These are phyloP conservation scores for Panellus pusillus DNA, from an alignment of 768 basidiomycete genomes.

Conservation along the genomic window DNA sequence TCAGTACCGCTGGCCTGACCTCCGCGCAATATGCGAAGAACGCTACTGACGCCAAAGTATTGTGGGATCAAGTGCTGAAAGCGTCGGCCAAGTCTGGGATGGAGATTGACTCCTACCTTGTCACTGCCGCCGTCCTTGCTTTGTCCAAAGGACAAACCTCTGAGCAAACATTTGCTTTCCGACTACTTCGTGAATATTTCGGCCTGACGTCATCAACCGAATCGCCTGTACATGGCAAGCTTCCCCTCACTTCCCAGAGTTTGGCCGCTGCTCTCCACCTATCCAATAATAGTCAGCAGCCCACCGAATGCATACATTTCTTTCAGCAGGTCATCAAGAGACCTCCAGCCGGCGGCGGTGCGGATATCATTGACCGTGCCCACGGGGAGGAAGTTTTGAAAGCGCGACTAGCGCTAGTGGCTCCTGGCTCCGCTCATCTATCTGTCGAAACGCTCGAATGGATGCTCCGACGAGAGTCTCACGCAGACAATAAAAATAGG, in stretches of 20 bases:
- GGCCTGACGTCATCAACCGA: slow-evolving; percentile 56
- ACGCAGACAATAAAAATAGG: slow-evolving; percentile 29
- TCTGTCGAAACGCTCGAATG: slow-evolving; percentile 65
- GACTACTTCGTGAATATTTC: slow-evolving; percentile 60
- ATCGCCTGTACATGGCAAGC: slow-evolving; percentile 33
- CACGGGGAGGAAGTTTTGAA: slow-evolving; percentile 66
- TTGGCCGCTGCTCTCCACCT: slow-evolving; percentile 56
- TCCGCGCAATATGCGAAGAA: slow-evolving; percentile 36
- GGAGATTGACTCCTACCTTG: slow-evolving; percentile 52
- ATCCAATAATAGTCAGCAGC: slow-evolving; percentile 51
- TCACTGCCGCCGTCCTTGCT: slow-evolving; percentile 52
- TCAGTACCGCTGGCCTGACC: slow-evolving; percentile 25
- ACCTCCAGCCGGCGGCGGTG: slow-evolving; percentile 37
- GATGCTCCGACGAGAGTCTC: slow-evolving; percentile 60
- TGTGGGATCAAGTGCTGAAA: slow-evolving; percentile 70
- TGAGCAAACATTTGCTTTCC: slow-evolving; percentile 68
- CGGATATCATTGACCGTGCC: slow-evolving; percentile 44
- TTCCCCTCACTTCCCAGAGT: slow-evolving; percentile 46
- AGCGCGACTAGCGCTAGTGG: slow-evolving; percentile 47
- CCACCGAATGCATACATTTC: slow-evolving; percentile 54
- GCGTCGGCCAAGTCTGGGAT: slow-evolving; percentile 48
- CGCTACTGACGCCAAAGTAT: slow-evolving; percentile 65
- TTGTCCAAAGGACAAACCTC: slow-evolving; percentile 53
- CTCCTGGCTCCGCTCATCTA: slow-evolving; percentile 40
- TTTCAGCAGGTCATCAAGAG: slow-evolving; percentile 57